Evolutionary conservation across 2,329 filamentous ascomycete genomes (phyloP).

Genomic region (Tolypocladium tundrense): DNA sequence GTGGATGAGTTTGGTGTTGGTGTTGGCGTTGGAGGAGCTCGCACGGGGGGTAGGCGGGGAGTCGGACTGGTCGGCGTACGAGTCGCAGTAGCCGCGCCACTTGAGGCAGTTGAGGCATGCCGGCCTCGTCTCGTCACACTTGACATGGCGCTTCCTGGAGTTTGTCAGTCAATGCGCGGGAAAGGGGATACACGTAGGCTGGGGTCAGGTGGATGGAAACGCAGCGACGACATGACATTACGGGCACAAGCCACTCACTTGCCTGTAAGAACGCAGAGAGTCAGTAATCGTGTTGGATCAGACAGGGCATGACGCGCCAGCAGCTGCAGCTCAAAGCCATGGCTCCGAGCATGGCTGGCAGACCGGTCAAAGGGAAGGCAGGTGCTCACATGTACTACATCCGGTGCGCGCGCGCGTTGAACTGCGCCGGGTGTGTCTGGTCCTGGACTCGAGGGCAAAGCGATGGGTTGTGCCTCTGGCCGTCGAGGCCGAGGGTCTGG

Average conservation of each 20-base stretch:
- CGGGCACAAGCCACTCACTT: slow-evolving; percentile 16
- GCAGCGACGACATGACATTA: neutral
- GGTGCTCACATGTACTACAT: slow-evolving; percentile 24
- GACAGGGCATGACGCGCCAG: neutral
- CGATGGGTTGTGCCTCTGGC: slow-evolving; percentile 21
- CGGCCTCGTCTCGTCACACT: slow-evolving; percentile 31
- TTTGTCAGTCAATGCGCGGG: neutral
- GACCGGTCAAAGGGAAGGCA: too few relatives aligned
- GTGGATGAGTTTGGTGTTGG: slow-evolving; percentile 19
- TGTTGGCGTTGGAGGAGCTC: slow-evolving; percentile 5
- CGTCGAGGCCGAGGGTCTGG: slow-evolving; percentile 3
- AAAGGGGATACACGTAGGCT: neutral
- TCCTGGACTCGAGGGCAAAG: slow-evolving; percentile 26
- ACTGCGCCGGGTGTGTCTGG: slow-evolving; percentile 26
- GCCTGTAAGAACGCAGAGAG: slow-evolving; percentile 12
- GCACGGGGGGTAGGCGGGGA: slow-evolving; percentile 3
- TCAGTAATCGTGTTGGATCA: neutral
- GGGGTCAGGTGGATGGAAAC: neutral
- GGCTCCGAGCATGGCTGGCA: neutral
- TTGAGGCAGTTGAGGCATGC: slow-evolving; percentile 30
- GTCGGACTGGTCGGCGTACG: slow-evolving; percentile 15
- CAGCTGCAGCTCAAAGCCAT: neutral
- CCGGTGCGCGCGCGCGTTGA: slow-evolving; percentile 27
- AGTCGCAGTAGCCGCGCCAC: slow-evolving; percentile 28
- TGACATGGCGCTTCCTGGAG: slow-evolving; percentile 28